Evolutionary conservation across 2,329 filamentous ascomycete species (phyloP).

Genomic region (Paecilomyces sp.): DNA sequence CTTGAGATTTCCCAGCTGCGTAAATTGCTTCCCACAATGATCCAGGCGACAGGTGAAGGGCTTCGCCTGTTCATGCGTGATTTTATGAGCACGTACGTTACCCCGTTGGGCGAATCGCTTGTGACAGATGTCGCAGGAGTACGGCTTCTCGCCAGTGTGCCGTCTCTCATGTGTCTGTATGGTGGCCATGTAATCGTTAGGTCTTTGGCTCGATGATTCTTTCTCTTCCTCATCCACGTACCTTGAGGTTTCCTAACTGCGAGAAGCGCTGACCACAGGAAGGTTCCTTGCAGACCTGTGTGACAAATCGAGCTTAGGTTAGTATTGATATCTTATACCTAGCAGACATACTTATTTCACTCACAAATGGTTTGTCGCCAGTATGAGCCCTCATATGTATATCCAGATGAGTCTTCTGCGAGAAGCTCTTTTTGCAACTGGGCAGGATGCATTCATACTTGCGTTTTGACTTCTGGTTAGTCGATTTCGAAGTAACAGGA

Average conservation of each 20-base stretch:
- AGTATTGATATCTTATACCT: not conserved
- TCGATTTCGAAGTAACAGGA: constrained; percentile 25
- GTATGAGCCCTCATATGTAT: constrained; percentile 86
- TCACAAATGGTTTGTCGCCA: constrained; percentile 81
- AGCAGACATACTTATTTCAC: constrained; percentile 27
- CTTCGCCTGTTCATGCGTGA: constrained; percentile 70
- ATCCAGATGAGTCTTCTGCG: constrained; percentile 86
- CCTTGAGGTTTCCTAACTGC: constrained; percentile 84
- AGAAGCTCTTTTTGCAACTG: constrained; percentile 74
- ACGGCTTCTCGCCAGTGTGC: constrained; percentile 83
- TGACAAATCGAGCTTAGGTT: constrained; percentile 2
- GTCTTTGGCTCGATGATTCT: not conserved
- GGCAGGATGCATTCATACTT: constrained; percentile 70
- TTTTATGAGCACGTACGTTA: constrained; percentile 76
- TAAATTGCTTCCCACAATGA: constrained; percentile 79
- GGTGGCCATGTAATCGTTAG: constrained; percentile 3
- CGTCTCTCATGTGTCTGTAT: constrained; percentile 72
- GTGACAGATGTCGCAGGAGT: constrained; percentile 68
- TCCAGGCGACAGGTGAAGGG: constrained; percentile 77
- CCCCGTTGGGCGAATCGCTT: constrained; percentile 80
- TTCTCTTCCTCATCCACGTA: constrained; percentile 29
- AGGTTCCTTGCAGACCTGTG: constrained; percentile 59
- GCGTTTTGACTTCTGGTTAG: constrained; percentile 38
- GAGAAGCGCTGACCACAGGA: constrained; percentile 76
- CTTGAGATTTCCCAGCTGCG: constrained; percentile 87